A percentile compares a stretch with the other conserved stretches of the same genome.
phyloP scores from a whole-genome alignment of 495 filamentous ascomycete genomes.

The Haplographium delicatum region DNA sequence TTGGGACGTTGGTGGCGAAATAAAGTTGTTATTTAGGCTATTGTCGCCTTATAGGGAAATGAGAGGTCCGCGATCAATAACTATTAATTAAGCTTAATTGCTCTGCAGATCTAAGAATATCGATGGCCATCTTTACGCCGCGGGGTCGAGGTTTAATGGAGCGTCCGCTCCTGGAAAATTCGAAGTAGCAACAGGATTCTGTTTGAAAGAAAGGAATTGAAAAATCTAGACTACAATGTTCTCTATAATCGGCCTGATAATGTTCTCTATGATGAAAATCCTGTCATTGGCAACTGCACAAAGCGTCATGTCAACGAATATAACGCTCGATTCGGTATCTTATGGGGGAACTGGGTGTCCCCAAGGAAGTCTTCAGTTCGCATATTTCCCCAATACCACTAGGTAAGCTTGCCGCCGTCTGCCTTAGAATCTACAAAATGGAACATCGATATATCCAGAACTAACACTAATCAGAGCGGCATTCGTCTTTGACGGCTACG shows the following conservation, averaged over 20 bases:
- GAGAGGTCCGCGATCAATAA: no score
- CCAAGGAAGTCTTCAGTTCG: neutral
- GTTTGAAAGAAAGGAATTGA: neutral
- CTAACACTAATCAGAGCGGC: neutral
- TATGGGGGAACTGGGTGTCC: constrained; percentile 6
- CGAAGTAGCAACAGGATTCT: neutral
- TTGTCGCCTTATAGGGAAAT: no score
- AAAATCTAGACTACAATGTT: neutral
- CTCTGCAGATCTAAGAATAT: neutral
- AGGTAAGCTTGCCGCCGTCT: neutral
- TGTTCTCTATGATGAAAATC: neutral
- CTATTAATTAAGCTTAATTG: neutral
- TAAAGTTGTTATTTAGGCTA: no score
- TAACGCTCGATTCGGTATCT: neutral
- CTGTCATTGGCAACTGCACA: neutral
- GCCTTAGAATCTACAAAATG: no score
- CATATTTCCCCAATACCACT: neutral
- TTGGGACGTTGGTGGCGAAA: no score
- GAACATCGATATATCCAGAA: no score
- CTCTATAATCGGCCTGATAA: neutral
- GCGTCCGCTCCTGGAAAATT: neutral
- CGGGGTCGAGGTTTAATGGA: neutral
- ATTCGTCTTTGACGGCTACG: constrained; percentile 1
- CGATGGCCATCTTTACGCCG: neutral
- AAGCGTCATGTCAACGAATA: neutral